phyloP scores from a whole-genome alignment of 2,329 filamentous ascomycete species.

The Paraphaeosphaeria minitans region DNA sequence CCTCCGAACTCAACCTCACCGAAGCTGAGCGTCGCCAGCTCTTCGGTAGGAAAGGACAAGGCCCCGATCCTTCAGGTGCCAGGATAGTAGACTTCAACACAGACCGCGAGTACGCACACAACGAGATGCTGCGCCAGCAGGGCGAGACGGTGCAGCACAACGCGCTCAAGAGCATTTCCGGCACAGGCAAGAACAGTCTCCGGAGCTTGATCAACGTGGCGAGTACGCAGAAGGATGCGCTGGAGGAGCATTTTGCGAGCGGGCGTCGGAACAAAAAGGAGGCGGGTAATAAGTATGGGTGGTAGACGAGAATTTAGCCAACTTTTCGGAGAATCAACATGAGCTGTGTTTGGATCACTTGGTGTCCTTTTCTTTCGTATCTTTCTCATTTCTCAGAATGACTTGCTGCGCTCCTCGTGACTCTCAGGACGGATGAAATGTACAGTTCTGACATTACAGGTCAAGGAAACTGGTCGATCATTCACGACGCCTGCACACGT shows the following conservation, averaged over 20 bases:
- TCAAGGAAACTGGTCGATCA: too few species aligned
- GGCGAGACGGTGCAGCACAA: conserved; percentile 76
- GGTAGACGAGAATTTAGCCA: conserved; percentile 52
- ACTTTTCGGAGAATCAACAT: too few species aligned
- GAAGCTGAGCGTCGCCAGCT: conserved; percentile 78
- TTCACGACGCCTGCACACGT: too few species aligned
- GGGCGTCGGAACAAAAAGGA: conserved; percentile 81
- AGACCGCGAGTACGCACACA: conserved; percentile 82
- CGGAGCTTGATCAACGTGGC: conserved; percentile 86
- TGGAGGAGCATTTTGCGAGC: conserved; percentile 89
- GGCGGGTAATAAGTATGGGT: conserved; percentile 82
- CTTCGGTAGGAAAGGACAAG: conserved; percentile 70
- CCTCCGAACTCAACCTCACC: conserved; percentile 78
- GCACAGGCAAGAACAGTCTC: conserved; percentile 84
- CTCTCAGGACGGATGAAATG: too few species aligned
- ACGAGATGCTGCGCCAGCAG: conserved; percentile 73
- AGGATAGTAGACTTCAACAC: conserved; percentile 87
- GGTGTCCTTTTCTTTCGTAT: too few species aligned
- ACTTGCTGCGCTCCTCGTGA: too few species aligned
- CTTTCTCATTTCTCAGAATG: too few species aligned
- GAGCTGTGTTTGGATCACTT: too few species aligned
- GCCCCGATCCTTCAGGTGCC: conserved; percentile 56
- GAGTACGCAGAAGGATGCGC: conserved; percentile 78
- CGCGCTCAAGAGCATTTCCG: conserved; percentile 77
- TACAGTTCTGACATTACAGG: too few species aligned